Percentiles rank a stretch among this genome's conserved stretches.
These are phyloP conservation scores for Neoascochyta sp. DNA, from an alignment of 2,329 filamentous ascomycete species.

Conservation along the genomic window DNA sequence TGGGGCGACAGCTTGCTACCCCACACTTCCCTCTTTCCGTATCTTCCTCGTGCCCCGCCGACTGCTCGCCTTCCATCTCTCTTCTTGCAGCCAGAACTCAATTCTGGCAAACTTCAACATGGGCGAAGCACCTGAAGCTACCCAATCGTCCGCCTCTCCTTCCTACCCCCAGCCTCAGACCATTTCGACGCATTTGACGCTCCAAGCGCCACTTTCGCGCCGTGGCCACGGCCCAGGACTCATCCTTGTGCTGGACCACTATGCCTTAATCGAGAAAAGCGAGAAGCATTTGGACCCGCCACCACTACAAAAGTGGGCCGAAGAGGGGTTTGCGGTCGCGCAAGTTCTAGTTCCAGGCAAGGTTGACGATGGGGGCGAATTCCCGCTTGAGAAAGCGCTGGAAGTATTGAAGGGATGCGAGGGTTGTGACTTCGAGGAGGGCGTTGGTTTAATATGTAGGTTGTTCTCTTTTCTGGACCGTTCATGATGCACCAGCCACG, in stretches of 20 bases:
- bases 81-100: no score
- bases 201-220: slow-evolving; percentile 50
- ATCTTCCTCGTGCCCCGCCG: background rate
- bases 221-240: slow-evolving; percentile 49
- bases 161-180: slow-evolving; percentile 16
- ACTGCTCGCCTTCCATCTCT: background rate
- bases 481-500: no score
- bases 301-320: slow-evolving; percentile 64
- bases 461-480: slow-evolving; percentile 6
- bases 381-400: slow-evolving; percentile 28
- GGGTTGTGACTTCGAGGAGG: slow-evolving; percentile 22
- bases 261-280: slow-evolving; percentile 24
- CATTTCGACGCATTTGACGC: slow-evolving; percentile 28
- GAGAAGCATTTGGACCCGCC: slow-evolving; percentile 50
- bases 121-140: slow-evolving; percentile 8
- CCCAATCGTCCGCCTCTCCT: slow-evolving; percentile 11
- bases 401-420: slow-evolving; percentile 19
- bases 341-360: slow-evolving; percentile 46
- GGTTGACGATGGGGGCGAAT: slow-evolving; percentile 31
- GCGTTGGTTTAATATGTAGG: slow-evolving; percentile 33
- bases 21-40: slow-evolving; percentile 8
- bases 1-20: no score
- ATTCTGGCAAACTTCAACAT: slow-evolving; percentile 2
- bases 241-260: slow-evolving; percentile 43
- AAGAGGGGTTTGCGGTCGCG: slow-evolving; percentile 64